Evolutionary conservation across 768 basidiomycete genomes (phyloP).

Genomic region (Coprinopsis strossmayeri): DNA sequence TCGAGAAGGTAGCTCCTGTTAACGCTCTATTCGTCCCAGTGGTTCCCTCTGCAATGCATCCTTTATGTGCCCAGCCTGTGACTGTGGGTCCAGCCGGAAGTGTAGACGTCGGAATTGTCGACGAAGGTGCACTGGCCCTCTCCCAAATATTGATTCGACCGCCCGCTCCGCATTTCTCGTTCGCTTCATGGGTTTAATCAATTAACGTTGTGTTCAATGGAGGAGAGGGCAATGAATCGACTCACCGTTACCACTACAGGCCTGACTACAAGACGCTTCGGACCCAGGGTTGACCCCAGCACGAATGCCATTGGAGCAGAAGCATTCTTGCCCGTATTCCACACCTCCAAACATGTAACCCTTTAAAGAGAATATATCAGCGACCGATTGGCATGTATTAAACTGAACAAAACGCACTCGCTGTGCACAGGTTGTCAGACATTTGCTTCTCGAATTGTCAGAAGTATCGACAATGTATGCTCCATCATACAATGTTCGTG

Average conservation of each 20-base stretch:
- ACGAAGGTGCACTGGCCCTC: conserved; percentile 4
- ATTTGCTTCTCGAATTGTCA: not conserved
- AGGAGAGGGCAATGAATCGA: too few relatives aligned
- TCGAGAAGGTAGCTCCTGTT: not conserved
- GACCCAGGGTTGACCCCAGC: conserved; percentile 16
- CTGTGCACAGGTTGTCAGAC: too few relatives aligned
- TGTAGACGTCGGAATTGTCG: not conserved
- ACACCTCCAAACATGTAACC: conserved; percentile 24
- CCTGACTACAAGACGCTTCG: conserved; percentile 23
- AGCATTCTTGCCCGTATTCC: conserved; percentile 29
- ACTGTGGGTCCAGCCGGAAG: conserved; percentile 9
- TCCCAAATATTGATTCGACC: conserved; percentile 22
- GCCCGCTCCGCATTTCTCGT: conserved; percentile 24
- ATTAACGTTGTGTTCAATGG: too few relatives aligned
- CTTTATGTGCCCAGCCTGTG: conserved; percentile 11
- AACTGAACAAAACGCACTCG: too few relatives aligned
- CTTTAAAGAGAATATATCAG: too few relatives aligned
- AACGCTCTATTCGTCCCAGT: not conserved
- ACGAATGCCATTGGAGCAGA: conserved; percentile 21
- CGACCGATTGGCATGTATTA: not conserved
- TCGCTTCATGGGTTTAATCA: conserved; percentile 13
- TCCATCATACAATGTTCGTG: conserved; percentile 17
- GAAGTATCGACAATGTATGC: conserved; percentile 14
- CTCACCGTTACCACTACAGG: conserved; percentile 22
- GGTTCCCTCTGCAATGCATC: conserved; percentile 26